Base-by-base conservation (phyloP, 2,329 filamentous ascomycete genomes). In the Aspergillus calidoustus region DNA sequence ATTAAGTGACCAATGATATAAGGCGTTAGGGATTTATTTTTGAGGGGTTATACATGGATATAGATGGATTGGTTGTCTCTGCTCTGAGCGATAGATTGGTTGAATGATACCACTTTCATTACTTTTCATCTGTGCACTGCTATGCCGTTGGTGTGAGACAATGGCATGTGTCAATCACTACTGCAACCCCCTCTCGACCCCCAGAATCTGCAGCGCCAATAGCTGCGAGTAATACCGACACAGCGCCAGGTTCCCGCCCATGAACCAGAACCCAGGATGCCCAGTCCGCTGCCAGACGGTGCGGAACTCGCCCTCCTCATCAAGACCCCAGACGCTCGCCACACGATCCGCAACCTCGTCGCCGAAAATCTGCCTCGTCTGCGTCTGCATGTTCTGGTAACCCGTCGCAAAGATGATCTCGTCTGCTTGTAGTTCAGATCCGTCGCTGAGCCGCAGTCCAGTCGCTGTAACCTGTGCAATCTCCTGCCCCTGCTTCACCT, bases 351-450 rank as follows among this genome's bases (percentile, higher is more conserved):
- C 88, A 1, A 91, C 79, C 15, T 83, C 80, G 19, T 88, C 82
- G 0, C 89, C 89, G 59, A 92, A 85, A 43, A 90, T 86, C 7
- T 77, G 74, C 4, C 85, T 77, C 1, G 88, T 86, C 60, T 86
- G 83, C 0, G 84, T 87, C 19, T 82, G 79, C 89, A 92, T 92
- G 70, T 90, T 91, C 69, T 87, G 83, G 68, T 90, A 91, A 3
- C 79, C 78, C 4, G 78, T 81, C 13, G 78, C 87, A 55, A 89
- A 82, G 0, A 91, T 80, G 46, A 91, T 84, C 70, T 89, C 85
- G 64, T 90, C 87, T 0, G 87, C 87, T 44, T 86, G 81, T 0
- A 91, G 72, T 68, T 84, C 82, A 0, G 79, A 76, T 0, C 87
- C 88, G 64, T 90, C 88, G 0, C 79, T 81, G 22, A 89, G 84